Evolutionary conservation across 768 basidiomycete species (phyloP).

Genomic region (Clavulina sp.): DNA sequence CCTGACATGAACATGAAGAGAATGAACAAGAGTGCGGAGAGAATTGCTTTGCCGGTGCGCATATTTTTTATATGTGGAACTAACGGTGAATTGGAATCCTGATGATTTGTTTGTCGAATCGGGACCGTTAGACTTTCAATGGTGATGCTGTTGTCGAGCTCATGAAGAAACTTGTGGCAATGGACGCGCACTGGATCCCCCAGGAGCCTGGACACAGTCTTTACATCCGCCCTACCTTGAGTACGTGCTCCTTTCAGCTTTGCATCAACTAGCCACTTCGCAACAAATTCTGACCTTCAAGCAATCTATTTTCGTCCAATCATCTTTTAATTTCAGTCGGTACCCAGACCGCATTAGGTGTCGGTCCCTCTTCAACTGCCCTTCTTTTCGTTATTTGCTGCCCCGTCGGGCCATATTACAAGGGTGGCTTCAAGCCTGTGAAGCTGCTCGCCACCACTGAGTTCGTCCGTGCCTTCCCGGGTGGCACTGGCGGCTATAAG

Average conservation of each 20-base stretch:
- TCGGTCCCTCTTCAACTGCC: constrained; percentile 61
- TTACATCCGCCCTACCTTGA: constrained; percentile 73
- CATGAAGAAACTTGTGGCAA: constrained; percentile 44
- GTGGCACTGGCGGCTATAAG: constrained; percentile 44
- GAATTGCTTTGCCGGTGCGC: constrained; percentile 33
- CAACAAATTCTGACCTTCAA: neutral
- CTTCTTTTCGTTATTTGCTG: constrained; percentile 72
- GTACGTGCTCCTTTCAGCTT: constrained; percentile 17
- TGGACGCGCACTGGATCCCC: constrained; percentile 82
- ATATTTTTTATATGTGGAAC: neutral
- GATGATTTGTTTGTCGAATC: neutral
- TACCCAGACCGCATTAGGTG: constrained; percentile 29
- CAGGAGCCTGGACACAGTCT: constrained; percentile 52
- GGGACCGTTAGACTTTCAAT: constrained; percentile 24
- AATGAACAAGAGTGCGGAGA: constrained; percentile 70
- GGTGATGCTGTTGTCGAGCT: constrained; percentile 30
- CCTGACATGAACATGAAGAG: constrained; percentile 97
- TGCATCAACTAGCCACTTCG: neutral
- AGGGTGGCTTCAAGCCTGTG: constrained; percentile 32
- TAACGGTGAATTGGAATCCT: neutral
- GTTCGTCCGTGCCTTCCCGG: constrained; percentile 69
- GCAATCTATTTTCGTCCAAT: neutral
- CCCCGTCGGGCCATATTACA: constrained; percentile 39
- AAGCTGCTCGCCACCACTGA: constrained; percentile 53
- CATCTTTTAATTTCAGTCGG: constrained; percentile 14